Evolutionary conservation across 257 asterid species (phyloP).

Genomic region (Leonotis leonurus): DNA sequence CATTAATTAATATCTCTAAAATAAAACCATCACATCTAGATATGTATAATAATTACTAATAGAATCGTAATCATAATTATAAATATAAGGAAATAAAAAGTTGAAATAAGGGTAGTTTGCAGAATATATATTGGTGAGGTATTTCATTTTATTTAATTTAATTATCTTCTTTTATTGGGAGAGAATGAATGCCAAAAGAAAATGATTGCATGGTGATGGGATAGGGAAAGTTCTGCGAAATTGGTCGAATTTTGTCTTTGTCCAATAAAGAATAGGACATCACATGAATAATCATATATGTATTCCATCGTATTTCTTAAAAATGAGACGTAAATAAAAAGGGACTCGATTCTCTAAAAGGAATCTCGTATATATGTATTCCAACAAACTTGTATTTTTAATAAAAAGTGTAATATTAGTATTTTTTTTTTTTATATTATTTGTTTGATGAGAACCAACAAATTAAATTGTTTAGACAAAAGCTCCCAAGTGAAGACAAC

Average conservation of each 20-base stretch:
- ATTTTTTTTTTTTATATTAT: no score
- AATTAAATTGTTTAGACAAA: no score
- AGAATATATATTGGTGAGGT: no score
- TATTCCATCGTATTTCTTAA: not conserved
- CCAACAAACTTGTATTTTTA: not conserved
- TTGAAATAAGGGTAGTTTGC: not conserved
- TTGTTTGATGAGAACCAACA: no score
- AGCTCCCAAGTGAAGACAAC: no score
- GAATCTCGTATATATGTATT: no score
- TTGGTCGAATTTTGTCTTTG: slow-evolving; percentile 25
- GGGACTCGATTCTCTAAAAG: not conserved
- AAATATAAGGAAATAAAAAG: not conserved
- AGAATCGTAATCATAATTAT: no score
- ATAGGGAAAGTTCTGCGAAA: slow-evolving; percentile 33
- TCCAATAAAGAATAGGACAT: slow-evolving; percentile 10
- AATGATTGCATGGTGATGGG: slow-evolving; percentile 17
- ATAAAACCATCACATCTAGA: not conserved
- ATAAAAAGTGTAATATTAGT: no score
- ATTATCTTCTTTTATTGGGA: not conserved
- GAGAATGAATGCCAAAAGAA: not conserved
- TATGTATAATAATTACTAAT: no score
- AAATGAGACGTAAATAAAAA: not conserved
- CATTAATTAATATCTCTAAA: no score
- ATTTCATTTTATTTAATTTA: no score
- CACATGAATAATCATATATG: not conserved